Percentiles rank a stretch among this genome's conserved stretches.
Conservation (phyloP, 2,329 filamentous ascomycete genomes). For the Parastagonospora nodorum region DNA sequence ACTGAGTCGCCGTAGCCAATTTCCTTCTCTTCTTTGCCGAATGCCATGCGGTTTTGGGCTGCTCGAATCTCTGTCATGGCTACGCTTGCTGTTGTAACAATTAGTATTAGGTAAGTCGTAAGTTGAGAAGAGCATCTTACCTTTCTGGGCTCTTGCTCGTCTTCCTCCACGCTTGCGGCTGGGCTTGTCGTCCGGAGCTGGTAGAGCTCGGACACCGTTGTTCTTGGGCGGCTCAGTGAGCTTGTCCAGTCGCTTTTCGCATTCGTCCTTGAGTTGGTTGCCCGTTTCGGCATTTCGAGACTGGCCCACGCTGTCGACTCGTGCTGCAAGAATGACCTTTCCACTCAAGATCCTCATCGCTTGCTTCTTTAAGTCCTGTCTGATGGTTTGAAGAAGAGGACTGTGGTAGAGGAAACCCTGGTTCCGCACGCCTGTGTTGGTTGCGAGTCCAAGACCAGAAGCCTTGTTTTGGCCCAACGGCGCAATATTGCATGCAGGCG, state of each 20-base stretch:
- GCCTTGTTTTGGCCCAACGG: conserved; percentile 90
- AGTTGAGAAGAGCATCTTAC: too few species aligned
- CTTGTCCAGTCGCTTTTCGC: conserved; percentile 86
- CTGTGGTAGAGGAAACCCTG: conserved; percentile 95
- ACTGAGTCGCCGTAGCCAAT: conserved; percentile 90
- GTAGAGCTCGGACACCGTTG: conserved; percentile 83
- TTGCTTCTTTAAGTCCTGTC: conserved; percentile 85
- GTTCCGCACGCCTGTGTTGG: conserved; percentile 87
- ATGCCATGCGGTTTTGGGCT: conserved; percentile 93
- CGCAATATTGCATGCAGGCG: conserved; percentile 89
- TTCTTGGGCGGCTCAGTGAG: conserved; percentile 90
- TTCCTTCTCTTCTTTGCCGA: conserved; percentile 94
- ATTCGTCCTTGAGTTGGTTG: conserved; percentile 79
- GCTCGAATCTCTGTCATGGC: conserved; percentile 97
- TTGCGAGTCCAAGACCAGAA: conserved; percentile 80
- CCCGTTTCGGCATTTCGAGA: conserved; percentile 82
- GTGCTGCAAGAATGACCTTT: conserved; percentile 91
- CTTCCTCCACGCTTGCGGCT: conserved; percentile 89
- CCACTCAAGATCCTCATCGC: conserved; percentile 93
- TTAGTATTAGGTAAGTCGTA: too few species aligned
- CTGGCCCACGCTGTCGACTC: conserved; percentile 84
- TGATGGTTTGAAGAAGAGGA: conserved; percentile 82
- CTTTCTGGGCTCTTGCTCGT: conserved; percentile 87
- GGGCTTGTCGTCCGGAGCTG: conserved; percentile 93
- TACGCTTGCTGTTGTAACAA: conserved; percentile 67